phyloP scores from a whole-genome alignment of 371 early-diverging fungal species.

The Syncephalis fuscata region DNA sequence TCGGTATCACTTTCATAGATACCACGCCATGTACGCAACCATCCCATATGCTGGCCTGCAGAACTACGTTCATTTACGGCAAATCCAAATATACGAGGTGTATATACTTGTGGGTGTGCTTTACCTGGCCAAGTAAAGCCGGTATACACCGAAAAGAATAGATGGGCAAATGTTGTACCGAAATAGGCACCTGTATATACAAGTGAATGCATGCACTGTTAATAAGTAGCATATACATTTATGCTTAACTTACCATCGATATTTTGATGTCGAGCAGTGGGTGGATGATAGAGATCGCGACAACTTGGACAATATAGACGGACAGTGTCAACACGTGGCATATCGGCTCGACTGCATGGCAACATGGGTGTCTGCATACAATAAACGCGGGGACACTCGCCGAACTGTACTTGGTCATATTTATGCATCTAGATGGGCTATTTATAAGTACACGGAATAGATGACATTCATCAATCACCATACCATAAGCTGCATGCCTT shows the following conservation, averaged over 20 bases:
- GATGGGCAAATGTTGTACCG: conserved; percentile 89
- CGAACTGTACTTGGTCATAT: conserved; percentile 61
- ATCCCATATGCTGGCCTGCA: conserved; percentile 57
- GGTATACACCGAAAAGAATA: conserved; percentile 60
- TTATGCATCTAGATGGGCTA: conserved; percentile 32
- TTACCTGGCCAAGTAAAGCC: conserved; percentile 33
- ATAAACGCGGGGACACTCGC: conserved; percentile 64
- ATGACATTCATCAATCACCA: neutral
- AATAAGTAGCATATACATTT: neutral
- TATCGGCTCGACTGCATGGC: conserved; percentile 69
- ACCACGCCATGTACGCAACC: conserved; percentile 31
- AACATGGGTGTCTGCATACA: conserved; percentile 60
- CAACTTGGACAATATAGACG: conserved; percentile 70
- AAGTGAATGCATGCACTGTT: neutral
- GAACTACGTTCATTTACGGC: conserved; percentile 22
- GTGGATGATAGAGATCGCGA: conserved; percentile 75
- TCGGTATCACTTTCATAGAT: no score
- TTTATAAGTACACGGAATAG: no score
- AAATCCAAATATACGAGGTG: conserved; percentile 75
- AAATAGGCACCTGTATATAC: conserved; percentile 68
- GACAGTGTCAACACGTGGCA: conserved; percentile 36
- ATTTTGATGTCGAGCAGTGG: conserved; percentile 43
- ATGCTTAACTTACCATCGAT: conserved; percentile 52
- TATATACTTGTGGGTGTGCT: conserved; percentile 24
- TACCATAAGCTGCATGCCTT: conserved; percentile 66